Evolutionary conservation across 2,329 filamentous ascomycete genomes (phyloP).

Genomic region (Boeremia exigua): DNA sequence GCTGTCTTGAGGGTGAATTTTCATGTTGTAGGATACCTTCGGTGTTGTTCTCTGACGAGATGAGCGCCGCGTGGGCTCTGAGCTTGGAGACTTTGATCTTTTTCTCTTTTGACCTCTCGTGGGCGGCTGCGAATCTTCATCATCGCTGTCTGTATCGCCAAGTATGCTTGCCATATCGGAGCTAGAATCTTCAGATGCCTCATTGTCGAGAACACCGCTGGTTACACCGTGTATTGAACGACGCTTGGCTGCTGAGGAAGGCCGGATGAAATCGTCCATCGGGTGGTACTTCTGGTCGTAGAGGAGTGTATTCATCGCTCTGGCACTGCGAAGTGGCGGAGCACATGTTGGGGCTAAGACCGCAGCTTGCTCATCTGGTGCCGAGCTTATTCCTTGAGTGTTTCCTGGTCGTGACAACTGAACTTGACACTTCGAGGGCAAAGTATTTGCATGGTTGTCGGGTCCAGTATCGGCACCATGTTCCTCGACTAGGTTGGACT

Average conservation of each 20-base stretch:
- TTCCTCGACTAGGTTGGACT: not conserved
- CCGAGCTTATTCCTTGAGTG: not conserved
- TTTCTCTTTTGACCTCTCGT: constrained; percentile 21
- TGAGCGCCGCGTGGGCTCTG: constrained; percentile 30
- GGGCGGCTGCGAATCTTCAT: not conserved
- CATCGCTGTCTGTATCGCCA: constrained; percentile 16
- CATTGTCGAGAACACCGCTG: not conserved
- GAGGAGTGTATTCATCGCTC: constrained; percentile 24
- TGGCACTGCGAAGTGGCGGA: constrained; percentile 1
- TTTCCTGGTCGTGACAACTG: not conserved
- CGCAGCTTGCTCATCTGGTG: not conserved
- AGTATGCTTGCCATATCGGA: constrained; percentile 1
- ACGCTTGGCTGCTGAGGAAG: constrained; percentile 36
- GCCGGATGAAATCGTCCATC: constrained; percentile 39
- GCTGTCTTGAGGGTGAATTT: constrained; percentile 39
- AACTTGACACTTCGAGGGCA: not conserved
- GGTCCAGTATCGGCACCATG: not conserved
- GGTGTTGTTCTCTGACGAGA: constrained; percentile 25
- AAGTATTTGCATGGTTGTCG: not conserved
- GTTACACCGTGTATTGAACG: constrained; percentile 29
- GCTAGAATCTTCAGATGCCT: constrained; percentile 3
- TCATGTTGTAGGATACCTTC: constrained; percentile 33
- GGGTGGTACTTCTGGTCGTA: constrained; percentile 45
- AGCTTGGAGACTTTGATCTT: not conserved
- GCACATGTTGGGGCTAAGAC: not conserved